Evolutionary conservation across 2,329 filamentous ascomycete species (phyloP).

Genomic region (Alternaria arbusti): DNA sequence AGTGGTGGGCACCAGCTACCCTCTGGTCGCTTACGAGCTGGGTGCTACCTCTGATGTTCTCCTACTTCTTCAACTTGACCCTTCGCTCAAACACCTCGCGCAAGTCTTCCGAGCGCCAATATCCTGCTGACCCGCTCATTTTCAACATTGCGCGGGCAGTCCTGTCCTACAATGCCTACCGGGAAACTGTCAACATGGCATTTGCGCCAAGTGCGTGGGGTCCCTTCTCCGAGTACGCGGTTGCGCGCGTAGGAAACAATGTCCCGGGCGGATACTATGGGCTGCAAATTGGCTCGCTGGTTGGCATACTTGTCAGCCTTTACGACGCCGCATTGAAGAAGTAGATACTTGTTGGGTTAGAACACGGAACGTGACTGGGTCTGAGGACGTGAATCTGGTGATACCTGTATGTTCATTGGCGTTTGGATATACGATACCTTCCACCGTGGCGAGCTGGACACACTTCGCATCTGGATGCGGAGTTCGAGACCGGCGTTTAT

Average conservation of each 20-base stretch:
- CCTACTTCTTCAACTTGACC: conserved; percentile 92
- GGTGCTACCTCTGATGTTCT: conserved; percentile 71
- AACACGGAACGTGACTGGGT: background rate
- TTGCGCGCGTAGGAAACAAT: conserved; percentile 68
- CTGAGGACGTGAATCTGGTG: background rate
- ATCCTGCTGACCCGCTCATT: conserved; percentile 80
- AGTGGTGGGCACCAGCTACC: conserved; percentile 83
- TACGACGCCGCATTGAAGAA: conserved; percentile 79
- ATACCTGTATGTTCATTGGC: conserved; percentile 1
- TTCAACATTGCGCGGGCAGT: conserved; percentile 91
- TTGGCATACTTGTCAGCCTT: conserved; percentile 72
- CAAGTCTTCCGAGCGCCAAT: conserved; percentile 55
- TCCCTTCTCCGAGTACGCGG: conserved; percentile 64
- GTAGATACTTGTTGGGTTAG: conserved; percentile 14
- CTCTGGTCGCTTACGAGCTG: conserved; percentile 79
- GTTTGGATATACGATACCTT: conserved; percentile 5
- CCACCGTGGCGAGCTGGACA: background rate
- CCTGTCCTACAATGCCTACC: conserved; percentile 80
- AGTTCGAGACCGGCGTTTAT: background rate
- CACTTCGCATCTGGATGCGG: background rate
- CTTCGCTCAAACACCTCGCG: conserved; percentile 59
- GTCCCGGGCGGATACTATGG: conserved; percentile 76
- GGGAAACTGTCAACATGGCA: conserved; percentile 49
- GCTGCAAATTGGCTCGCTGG: conserved; percentile 70
- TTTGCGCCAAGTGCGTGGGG: conserved; percentile 60